A percentile compares a stretch with the other conserved stretches of the same genome.
These are phyloP conservation scores for Biscutella laevigata DNA, from an alignment of 441 rosid genomes.

Conservation along the genomic window DNA sequence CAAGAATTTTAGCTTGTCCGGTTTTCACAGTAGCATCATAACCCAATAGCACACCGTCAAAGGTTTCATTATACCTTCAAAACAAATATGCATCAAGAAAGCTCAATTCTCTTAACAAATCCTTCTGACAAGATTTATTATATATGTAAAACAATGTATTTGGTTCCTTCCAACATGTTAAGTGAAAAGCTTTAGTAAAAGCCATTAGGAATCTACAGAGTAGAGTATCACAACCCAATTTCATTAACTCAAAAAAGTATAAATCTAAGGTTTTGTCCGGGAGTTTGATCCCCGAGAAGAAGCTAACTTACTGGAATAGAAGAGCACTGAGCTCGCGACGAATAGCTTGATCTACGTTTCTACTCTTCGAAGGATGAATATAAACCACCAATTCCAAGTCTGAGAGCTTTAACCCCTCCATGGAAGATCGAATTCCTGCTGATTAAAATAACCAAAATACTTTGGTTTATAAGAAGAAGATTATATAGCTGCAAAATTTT, in stretches of 20 bases:
- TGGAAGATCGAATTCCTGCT: constrained; percentile 6
- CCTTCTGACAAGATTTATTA: too few species aligned
- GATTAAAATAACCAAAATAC: too few species aligned
- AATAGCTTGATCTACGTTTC: constrained; percentile 43
- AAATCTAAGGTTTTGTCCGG: neutral
- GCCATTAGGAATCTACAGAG: neutral
- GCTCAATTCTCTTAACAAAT: too few species aligned
- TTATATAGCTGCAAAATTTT: too few species aligned
- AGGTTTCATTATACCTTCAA: constrained; percentile 54
- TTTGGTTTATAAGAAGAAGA: neutral
- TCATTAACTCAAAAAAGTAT: neutral
- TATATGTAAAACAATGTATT: neutral
- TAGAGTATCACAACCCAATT: neutral
- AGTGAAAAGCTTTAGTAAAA: neutral
- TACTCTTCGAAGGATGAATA: constrained; percentile 65
- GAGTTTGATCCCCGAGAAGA: neutral
- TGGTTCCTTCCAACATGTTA: neutral
- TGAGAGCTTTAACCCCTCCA: constrained; percentile 69
- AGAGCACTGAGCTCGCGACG: constrained; percentile 68
- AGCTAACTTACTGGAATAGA: constrained; percentile 60
- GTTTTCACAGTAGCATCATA: constrained; percentile 41
- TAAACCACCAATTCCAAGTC: constrained; percentile 50
- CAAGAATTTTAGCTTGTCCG: constrained; percentile 47
- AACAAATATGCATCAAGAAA: constrained; percentile 11
- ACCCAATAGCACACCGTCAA: constrained; percentile 70